Base-by-base conservation (phyloP, 305 asterid genomes). In the Fraxinus greggii region DNA sequence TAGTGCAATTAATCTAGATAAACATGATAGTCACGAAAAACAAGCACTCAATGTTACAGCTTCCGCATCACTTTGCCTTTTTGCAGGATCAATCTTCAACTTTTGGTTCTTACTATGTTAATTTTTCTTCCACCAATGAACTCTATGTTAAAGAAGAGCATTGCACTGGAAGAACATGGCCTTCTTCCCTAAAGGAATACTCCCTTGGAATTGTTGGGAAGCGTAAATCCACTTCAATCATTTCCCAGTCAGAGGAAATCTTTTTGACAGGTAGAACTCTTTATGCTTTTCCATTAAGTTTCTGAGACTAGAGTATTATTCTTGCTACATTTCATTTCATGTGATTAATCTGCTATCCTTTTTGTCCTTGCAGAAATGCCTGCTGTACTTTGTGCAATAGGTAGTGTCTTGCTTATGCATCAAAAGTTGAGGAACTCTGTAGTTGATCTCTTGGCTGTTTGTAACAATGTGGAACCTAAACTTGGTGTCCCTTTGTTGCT, bases 401-500 rank as follows among this genome's bases (percentile, higher is more conserved):
- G 95, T 40, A 77, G 97, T 83, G 92, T 93, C 88, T 84, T 90
- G 80, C 86, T 96, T 70, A 82, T 91, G 97, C 93, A 94, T 90
- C 92, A 83, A 82, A 86, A 82, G 72, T 74, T 85, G 70, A 88
- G 93, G 77, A 89, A 81, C 83, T 84, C 88, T 81, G 89, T 92
- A 36, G 85, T 85, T 35, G 92, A 94, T 86, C 87, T 96, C 79
- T 88, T 96, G 89, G 90, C 92, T 86, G 75, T 86, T 82, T 87
- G 92, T 84, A 88, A 88, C 87, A 84, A 73, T 80, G 73, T 89
- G 85, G 95, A 89, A 74, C 97, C 97, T 48, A 92, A 88, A 88
- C 89, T 90, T 77, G 97, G 97, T 35, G 92, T 94, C 80, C 90
- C 98, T 4, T 81, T 94, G 88, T 87, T 93, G 91, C 89, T 96